Conservation (phyloP, 2,329 filamentous ascomycete species). For the Fusarium compactum region DNA sequence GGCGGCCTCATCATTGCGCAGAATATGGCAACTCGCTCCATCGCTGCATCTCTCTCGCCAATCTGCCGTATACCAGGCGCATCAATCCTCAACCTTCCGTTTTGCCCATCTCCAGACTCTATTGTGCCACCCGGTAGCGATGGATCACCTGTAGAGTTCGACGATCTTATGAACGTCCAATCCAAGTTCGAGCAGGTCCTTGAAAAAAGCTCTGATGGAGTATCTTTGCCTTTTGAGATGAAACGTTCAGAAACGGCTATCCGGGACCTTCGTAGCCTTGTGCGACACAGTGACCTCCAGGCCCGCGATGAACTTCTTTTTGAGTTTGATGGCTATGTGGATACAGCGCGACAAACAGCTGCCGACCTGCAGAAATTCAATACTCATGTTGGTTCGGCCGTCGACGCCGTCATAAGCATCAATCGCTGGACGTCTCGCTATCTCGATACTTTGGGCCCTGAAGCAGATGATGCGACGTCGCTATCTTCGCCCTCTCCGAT, state of each 20-base stretch:
- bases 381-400: slow-evolving; percentile 77
- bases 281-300: slow-evolving; percentile 76
- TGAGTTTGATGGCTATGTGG: slow-evolving; percentile 82
- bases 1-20: slow-evolving; percentile 69
- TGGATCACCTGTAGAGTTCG: slow-evolving; percentile 70
- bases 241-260: slow-evolving; percentile 81
- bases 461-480: slow-evolving; percentile 46
- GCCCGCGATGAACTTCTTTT: slow-evolving; percentile 77
- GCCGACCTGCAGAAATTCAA: slow-evolving; percentile 80
- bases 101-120: slow-evolving; percentile 63
- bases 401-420: slow-evolving; percentile 80
- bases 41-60: slow-evolving; percentile 73
- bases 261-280: slow-evolving; percentile 78
- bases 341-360: slow-evolving; percentile 73
- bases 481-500: slow-evolving; percentile 49
- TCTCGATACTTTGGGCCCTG: slow-evolving; percentile 70
- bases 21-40: slow-evolving; percentile 71
- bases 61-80: slow-evolving; percentile 77
- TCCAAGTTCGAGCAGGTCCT: slow-evolving; percentile 81
- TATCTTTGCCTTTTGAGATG: slow-evolving; percentile 80
- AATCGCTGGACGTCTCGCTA: slow-evolving; percentile 81
- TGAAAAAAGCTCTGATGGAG: slow-evolving; percentile 72
- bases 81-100: slow-evolving; percentile 71
- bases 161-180: slow-evolving; percentile 79
- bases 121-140: slow-evolving; percentile 40